These are phyloP conservation scores for Rubroboletus satanas DNA, from an alignment of 768 basidiomycete genomes.

Conservation along the genomic window DNA sequence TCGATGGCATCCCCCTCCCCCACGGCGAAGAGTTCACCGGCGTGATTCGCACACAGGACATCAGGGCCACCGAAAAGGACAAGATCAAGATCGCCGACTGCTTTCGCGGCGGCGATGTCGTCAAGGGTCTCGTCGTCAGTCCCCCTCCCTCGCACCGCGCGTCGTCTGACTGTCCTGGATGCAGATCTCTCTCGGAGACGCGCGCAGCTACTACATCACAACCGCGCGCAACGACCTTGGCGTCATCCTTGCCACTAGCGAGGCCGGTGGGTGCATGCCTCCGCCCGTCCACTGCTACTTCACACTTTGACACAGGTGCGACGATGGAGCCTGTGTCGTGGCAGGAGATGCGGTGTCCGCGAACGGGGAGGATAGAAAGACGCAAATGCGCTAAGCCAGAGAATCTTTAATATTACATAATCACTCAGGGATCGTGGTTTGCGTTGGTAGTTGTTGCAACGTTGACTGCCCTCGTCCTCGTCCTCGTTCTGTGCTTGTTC, in stretches of 20 bases:
- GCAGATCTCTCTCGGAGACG: slow-evolving; percentile 89
- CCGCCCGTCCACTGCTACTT: neutral
- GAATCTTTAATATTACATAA: slow-evolving; percentile 29
- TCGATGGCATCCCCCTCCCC: slow-evolving; percentile 81
- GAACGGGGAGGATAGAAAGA: slow-evolving; percentile 73
- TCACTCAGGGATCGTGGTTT: slow-evolving; percentile 17
- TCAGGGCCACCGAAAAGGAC: slow-evolving; percentile 87
- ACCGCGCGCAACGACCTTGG: slow-evolving; percentile 89
- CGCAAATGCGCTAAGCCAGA: slow-evolving; percentile 88
- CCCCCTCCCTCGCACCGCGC: neutral
- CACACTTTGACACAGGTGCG: slow-evolving; percentile 45
- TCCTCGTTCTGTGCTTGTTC: slow-evolving; percentile 4
- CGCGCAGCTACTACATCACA: slow-evolving; percentile 87
- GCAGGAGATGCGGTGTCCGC: slow-evolving; percentile 88
- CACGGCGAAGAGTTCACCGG: slow-evolving; percentile 86
- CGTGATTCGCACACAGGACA: slow-evolving; percentile 84
- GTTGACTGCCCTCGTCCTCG: slow-evolving; percentile 9
- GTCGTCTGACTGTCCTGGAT: slow-evolving; percentile 3
- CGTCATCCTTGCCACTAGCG: slow-evolving; percentile 87
- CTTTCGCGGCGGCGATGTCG: slow-evolving; percentile 89
- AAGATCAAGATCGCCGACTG: slow-evolving; percentile 86
- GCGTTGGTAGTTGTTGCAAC: slow-evolving; percentile 4
- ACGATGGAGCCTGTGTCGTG: slow-evolving; percentile 85
- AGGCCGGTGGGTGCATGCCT: slow-evolving; percentile 56
- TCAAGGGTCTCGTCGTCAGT: slow-evolving; percentile 80